Percentiles rank a stretch among this genome's conserved stretches.
These are phyloP conservation scores for Penicillium coprophilum DNA, from an alignment of 495 filamentous ascomycete genomes.

Conservation along the genomic window DNA sequence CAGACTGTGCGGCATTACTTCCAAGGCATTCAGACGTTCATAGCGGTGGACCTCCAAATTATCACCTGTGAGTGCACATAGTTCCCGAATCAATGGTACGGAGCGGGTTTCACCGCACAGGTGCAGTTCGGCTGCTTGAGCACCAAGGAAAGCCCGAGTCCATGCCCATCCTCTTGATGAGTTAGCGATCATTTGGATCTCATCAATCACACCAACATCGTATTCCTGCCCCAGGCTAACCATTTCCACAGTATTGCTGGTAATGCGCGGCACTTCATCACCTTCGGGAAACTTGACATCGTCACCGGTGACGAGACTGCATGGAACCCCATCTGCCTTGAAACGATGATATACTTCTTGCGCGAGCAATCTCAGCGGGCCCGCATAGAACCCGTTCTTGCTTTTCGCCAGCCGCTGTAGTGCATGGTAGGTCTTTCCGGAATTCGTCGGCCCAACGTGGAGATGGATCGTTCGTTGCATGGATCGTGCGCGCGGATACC, in stretches of 20 bases:
- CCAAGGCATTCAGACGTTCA: slow-evolving; percentile 74
- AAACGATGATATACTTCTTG: slow-evolving; percentile 90
- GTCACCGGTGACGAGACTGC: slow-evolving; percentile 87
- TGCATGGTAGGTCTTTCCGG: slow-evolving; percentile 96
- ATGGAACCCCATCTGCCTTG: slow-evolving; percentile 67
- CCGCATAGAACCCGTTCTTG: slow-evolving; percentile 81
- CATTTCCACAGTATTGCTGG: slow-evolving; percentile 97
- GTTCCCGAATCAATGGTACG: slow-evolving; percentile 73
- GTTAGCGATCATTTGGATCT: slow-evolving; percentile 96
- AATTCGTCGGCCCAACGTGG: slow-evolving; percentile 97
- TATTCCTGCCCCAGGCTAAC: slow-evolving; percentile 65
- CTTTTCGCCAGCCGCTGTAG: slow-evolving; percentile 79
- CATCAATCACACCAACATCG: slow-evolving; percentile 94
- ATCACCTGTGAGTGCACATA: slow-evolving; percentile 82
- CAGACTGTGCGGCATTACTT: slow-evolving; percentile 62
- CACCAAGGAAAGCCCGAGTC: slow-evolving; percentile 88
- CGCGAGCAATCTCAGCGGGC: slow-evolving; percentile 84
- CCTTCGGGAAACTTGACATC: slow-evolving; percentile 62
- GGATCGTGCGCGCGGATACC: slow-evolving; percentile 79
- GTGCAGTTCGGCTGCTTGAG: slow-evolving; percentile 85
- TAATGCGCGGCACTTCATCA: slow-evolving; percentile 52
- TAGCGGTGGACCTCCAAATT: slow-evolving; percentile 78
- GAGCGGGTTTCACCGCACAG: slow-evolving; percentile 87
- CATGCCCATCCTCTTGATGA: slow-evolving; percentile 87
- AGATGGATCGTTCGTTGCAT: slow-evolving; percentile 82